Evolutionary conservation across 2,329 filamentous ascomycete genomes (phyloP).

Genomic region (Lojkania enalia): DNA sequence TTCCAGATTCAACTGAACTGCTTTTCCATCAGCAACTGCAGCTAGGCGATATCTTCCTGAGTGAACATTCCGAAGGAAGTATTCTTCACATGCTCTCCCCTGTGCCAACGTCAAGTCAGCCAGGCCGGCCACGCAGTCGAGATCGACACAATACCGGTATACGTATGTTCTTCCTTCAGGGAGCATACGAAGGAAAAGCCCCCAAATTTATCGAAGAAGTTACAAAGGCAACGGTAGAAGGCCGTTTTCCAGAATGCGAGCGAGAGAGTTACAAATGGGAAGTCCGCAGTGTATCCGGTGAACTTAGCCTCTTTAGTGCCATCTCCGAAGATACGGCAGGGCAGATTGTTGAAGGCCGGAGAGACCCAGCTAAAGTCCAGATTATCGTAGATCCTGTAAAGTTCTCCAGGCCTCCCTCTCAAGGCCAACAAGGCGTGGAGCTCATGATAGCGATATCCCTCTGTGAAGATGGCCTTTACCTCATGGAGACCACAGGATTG

Average conservation of each 20-base stretch:
- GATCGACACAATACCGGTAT: slow-evolving; percentile 35
- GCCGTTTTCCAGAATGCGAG: slow-evolving; percentile 79
- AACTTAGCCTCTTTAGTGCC: slow-evolving; percentile 62
- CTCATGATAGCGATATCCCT: slow-evolving; percentile 66
- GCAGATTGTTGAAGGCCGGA: slow-evolving; percentile 65
- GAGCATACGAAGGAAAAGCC: slow-evolving; percentile 77
- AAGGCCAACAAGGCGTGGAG: slow-evolving; percentile 63
- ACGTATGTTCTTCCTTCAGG: slow-evolving; percentile 67
- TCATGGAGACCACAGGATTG: slow-evolving; percentile 64
- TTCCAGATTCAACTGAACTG: slow-evolving; percentile 58
- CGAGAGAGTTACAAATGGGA: slow-evolving; percentile 82
- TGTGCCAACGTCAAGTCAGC: slow-evolving; percentile 26
- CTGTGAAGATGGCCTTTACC: slow-evolving; percentile 58
- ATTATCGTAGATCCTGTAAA: slow-evolving; percentile 73
- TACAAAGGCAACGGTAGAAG: slow-evolving; percentile 82
- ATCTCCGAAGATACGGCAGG: slow-evolving; percentile 72
- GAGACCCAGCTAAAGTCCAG: slow-evolving; percentile 69
- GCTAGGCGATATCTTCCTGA: slow-evolving; percentile 72
- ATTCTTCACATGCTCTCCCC: slow-evolving; percentile 70
- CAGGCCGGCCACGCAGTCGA: slow-evolving; percentile 37
- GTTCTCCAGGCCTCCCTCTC: slow-evolving; percentile 58
- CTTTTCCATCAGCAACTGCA: slow-evolving; percentile 73
- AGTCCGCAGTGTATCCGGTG: slow-evolving; percentile 66
- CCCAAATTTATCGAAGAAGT: slow-evolving; percentile 81
- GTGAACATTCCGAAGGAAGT: slow-evolving; percentile 63